Percentiles rank a stretch among this genome's conserved stretches.
Evolutionary conservation across 2,329 filamentous ascomycete genomes (phyloP).

Genomic region (Phoma sp.): DNA sequence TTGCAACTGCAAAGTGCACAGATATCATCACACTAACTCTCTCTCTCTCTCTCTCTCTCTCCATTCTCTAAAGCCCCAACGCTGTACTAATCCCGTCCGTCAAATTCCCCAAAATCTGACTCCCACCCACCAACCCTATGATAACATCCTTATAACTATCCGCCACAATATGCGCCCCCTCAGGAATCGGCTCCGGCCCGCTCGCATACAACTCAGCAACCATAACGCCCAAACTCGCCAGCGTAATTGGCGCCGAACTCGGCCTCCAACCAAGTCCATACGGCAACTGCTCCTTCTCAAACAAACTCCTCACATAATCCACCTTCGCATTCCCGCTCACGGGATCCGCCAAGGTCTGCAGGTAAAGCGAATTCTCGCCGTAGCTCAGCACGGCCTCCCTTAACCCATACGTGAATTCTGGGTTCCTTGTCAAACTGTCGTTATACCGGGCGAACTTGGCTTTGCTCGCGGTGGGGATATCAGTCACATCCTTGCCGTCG

Average conservation of each 20-base stretch:
- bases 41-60: too few species aligned
- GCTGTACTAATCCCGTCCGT: conserved; percentile 21
- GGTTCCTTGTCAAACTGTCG: conserved; percentile 19
- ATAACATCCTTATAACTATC: conserved; percentile 24
- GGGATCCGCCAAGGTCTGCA: conserved; percentile 18
- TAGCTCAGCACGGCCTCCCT: conserved; percentile 21
- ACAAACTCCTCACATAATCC: conserved; percentile 18
- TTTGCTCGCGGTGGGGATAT: conserved; percentile 16
- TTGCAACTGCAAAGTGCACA: too few species aligned
- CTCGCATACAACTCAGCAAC: conserved; percentile 9
- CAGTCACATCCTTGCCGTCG: conserved; percentile 11
- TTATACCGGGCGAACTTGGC: conserved; percentile 20
- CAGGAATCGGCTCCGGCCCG: conserved; percentile 13
- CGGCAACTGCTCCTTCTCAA: conserved; percentile 26
- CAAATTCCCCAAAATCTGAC: conserved; percentile 18
- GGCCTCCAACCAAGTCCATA: conserved; percentile 23
- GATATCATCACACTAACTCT: background rate
- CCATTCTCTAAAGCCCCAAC: conserved; percentile 5
- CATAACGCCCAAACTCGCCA: conserved; percentile 22
- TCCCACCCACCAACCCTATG: conserved; percentile 16
- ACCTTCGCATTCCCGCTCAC: conserved; percentile 16
- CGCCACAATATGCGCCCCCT: conserved; percentile 12
- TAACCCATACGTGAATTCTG: conserved; percentile 17
- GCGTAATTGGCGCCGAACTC: conserved; percentile 19
- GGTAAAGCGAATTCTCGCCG: conserved; percentile 24